Percentiles rank a stretch among this genome's conserved stretches.
Conservation (phyloP, 1,284 basidiomycete genomes). For the Trametes sp. region DNA sequence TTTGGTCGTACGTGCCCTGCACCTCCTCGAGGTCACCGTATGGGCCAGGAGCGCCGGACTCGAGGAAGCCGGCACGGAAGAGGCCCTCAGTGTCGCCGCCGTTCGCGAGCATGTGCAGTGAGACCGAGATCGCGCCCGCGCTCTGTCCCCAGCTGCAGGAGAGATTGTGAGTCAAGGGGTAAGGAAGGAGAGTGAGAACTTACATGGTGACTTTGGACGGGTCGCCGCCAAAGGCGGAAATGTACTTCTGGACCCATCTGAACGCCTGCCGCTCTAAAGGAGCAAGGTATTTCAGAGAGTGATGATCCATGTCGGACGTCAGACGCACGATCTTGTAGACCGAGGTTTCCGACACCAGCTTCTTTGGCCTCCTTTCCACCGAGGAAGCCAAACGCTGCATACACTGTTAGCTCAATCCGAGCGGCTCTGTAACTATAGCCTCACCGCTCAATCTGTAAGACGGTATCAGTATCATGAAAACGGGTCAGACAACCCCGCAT, state of each 20-base stretch:
- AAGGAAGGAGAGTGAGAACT: conserved; percentile 19
- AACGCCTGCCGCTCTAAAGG: conserved; percentile 32
- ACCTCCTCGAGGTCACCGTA: conserved; percentile 35
- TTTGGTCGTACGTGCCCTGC: conserved; percentile 45
- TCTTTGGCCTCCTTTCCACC: conserved; percentile 57
- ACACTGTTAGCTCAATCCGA: not conserved
- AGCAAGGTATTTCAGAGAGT: not conserved
- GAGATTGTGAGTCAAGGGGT: not conserved
- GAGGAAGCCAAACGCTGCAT: conserved; percentile 54
- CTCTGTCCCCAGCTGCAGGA: conserved; percentile 47
- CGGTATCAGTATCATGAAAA: not conserved
- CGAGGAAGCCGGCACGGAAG: conserved; percentile 46
- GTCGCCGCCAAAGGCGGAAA: conserved; percentile 69
- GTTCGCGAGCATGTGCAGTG: conserved; percentile 43
- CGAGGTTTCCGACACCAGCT: conserved; percentile 61
- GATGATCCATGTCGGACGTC: too few species aligned
- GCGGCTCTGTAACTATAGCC: not conserved
- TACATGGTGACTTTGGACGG: conserved; percentile 64
- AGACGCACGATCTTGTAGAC: conserved; percentile 58
- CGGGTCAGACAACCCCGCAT: not conserved
- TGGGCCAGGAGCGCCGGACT: conserved; percentile 45
- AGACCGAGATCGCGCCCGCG: conserved; percentile 49
- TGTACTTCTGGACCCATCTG: conserved; percentile 63
- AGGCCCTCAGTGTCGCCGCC: conserved; percentile 43
- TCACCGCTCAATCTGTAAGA: conserved; percentile 18